Evolutionary conservation across 1,284 basidiomycete genomes (phyloP), one percentile per base, ranked within the genome.

Genomic region (Trametes polyzona): DNA sequence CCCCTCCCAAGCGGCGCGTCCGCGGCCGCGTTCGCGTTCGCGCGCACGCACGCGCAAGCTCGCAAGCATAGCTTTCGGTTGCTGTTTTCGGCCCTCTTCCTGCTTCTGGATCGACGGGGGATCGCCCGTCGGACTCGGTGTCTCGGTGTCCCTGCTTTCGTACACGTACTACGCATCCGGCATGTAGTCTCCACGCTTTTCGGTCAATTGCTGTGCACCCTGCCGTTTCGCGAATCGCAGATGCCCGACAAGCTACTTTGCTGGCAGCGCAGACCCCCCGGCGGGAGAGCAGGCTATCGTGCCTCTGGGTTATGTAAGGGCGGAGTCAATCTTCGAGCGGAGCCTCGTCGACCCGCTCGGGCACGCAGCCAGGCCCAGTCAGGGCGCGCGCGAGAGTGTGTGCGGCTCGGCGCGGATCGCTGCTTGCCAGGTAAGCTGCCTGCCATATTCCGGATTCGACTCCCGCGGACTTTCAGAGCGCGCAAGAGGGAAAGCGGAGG

Each of bases 81-180:
- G 58, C 61, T 63, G 35, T 63, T 47, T 19, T 26, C 49, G 26
- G 33, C 52, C 51, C 47, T 29, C 17, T 30, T 24, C 36, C 30
- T 55, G 52, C 58, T 55, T 59, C 49, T 48, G 35, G 52, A 54
- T 54, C 52, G 52, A 46, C 52, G 29, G n/a, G n/a, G 52, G 36
- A 40, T 40, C 48, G 29, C 36, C 60, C 30, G 47, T 42, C 53
- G 36, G 50, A 48, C 21, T 40, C 21, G 39, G 19, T 24, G 39
- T 23, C n/a, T n/a, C n/a, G n/a, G 19, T 32, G 44, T 32, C 32
- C 14, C 55, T 21, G 57, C 57, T 59, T 49, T 58, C 54, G 35
- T 57, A 37, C 33, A 47, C 33, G 30, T 54, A 47, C 6, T 40
- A 54, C 52, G 32, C 55, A 51, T 58, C 55, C 30, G 50, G 53